Base-by-base conservation (phyloP, 108 stramenopile genomes). In the Nitzschia palea region DNA sequence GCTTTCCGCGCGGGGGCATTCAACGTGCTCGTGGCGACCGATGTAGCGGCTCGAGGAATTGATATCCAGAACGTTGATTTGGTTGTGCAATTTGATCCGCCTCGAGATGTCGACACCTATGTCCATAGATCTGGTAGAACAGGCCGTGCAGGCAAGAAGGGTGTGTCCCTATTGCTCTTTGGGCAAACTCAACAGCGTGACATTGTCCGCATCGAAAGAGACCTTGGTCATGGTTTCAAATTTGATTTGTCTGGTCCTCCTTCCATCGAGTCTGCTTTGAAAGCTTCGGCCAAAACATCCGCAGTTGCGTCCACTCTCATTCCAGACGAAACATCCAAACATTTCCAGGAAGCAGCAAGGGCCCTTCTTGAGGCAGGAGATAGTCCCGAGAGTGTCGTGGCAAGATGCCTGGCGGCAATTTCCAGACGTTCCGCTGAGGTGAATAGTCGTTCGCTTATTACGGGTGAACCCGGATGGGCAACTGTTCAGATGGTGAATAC, bases 11-110 rank as follows among this genome's bases (percentile, higher is more conserved):
- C 90, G 3, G 96, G 97, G 32, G 76, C 88, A 0, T 95, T 99
- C 77, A 88, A 96, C 67, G 98, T 98, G 12, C 81, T 99, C 56
- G 97, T 99, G 15, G 99, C 99, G 0, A 99, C 99, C 0, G 99
- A 99, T 77, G 99, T 99, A 17, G 99, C 99, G 27, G 99, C 99
- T 20, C 84, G 99, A 33, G 99, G 99, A 25, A 96, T 99, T 68
- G 98, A 99, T 78, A 97, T 99, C 70, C 79, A 91, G 40, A 92
- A 96, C 55, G 98, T 98, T 26, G 97, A 98, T 64, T 85, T 98
- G 55, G 97, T 99, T 27, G 81, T 98, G 50, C 95, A 97, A 68
- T 83, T 93, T 51, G 82, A 95, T 60, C 97, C 97, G 31, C 98
- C 99, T 15, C 85, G 89, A 43, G 96, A 96, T 71, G 81, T 88